These are phyloP conservation scores for Neocallimastix lanati DNA, from an alignment of 192 early-diverging fungal species.

Conservation along the genomic window DNA sequence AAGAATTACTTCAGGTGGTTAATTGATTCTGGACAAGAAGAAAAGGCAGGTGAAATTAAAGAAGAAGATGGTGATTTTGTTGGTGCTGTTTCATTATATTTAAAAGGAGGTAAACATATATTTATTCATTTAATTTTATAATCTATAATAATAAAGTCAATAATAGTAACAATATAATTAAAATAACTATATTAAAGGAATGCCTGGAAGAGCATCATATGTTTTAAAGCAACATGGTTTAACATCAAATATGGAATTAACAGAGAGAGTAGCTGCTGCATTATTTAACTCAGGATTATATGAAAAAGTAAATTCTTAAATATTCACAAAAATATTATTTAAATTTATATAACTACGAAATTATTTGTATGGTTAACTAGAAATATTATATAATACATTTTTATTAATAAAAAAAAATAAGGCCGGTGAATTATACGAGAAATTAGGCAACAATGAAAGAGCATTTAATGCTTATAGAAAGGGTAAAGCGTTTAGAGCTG, in stretches of 20 bases:
- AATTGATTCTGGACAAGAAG: conserved; percentile 42
- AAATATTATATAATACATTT: no score
- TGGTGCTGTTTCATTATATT: conserved; percentile 31
- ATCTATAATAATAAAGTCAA: no score
- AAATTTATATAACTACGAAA: no score
- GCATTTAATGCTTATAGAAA: conserved; percentile 37
- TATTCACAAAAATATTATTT: no score
- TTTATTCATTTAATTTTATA: no score
- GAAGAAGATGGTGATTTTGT: conserved; percentile 36
- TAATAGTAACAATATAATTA: no score
- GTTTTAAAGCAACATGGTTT: conserved; percentile 16
- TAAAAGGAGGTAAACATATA: conserved; percentile 25
- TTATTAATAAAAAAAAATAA: no score
- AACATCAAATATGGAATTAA: conserved; percentile 24
- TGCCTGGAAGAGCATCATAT: conserved; percentile 30
- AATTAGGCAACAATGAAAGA: conserved; percentile 25
- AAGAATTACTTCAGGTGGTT: conserved; percentile 46
- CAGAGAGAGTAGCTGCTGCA: conserved; percentile 29
- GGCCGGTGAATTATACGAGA: conserved; percentile 40
- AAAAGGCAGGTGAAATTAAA: conserved; percentile 33
- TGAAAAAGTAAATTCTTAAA: conserved; percentile 40
- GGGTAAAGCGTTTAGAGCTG: conserved; percentile 36
- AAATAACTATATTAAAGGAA: no score
- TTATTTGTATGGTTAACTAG: no score
- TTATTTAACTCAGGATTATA: conserved; percentile 28